phyloP scores from a whole-genome alignment of 2,329 filamentous ascomycete species.

The Hymenotorrendiella dingleyae region DNA sequence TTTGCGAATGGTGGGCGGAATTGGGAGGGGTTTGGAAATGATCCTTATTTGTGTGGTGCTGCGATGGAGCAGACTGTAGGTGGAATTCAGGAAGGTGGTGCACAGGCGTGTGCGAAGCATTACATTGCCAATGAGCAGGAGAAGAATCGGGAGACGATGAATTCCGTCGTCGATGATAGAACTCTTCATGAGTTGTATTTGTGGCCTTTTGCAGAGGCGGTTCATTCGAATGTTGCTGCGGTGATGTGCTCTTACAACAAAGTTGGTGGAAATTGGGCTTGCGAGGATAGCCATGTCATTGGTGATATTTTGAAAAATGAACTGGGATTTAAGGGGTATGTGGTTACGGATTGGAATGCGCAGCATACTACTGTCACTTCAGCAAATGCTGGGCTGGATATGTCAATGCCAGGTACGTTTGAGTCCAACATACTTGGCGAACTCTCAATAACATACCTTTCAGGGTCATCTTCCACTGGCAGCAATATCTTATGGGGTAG shows the following conservation, averaged over 20 bases:
- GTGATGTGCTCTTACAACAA: slow-evolving; percentile 55
- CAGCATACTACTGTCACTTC: slow-evolving; percentile 53
- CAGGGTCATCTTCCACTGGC: neutral
- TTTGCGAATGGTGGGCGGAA: slow-evolving; percentile 67
- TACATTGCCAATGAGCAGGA: slow-evolving; percentile 50
- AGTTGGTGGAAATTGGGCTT: slow-evolving; percentile 44
- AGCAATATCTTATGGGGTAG: neutral
- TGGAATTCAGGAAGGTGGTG: slow-evolving; percentile 30
- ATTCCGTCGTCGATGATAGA: slow-evolving; percentile 64
- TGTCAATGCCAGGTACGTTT: slow-evolving; percentile 56
- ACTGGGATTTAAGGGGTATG: slow-evolving; percentile 44
- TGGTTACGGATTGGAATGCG: slow-evolving; percentile 65
- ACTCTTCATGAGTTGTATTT: slow-evolving; percentile 71
- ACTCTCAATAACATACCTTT: neutral
- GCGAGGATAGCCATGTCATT: slow-evolving; percentile 42
- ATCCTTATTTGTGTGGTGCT: slow-evolving; percentile 55
- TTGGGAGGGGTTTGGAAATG: slow-evolving; percentile 75
- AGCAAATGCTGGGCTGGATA: slow-evolving; percentile 57
- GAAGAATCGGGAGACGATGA: slow-evolving; percentile 51
- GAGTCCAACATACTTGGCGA: neutral
- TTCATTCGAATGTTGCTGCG: slow-evolving; percentile 58
- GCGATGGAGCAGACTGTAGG: slow-evolving; percentile 30
- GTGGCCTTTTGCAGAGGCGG: slow-evolving; percentile 72
- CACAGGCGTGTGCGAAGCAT: slow-evolving; percentile 33
- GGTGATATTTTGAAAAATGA: slow-evolving; percentile 46